Conservation (phyloP, 495 filamentous ascomycete genomes). For the Hyaloscypha finlandica region DNA sequence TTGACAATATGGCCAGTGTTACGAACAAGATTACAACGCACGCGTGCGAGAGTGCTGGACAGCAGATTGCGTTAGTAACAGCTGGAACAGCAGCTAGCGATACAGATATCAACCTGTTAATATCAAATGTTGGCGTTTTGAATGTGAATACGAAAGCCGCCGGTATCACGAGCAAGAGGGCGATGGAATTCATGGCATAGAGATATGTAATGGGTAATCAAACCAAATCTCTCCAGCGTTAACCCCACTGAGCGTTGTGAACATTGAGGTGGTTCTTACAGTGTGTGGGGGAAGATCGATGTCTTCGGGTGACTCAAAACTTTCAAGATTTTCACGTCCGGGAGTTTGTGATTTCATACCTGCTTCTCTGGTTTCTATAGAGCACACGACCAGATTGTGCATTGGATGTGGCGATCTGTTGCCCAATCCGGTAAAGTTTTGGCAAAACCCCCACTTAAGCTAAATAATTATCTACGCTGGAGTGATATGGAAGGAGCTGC, state of each 20-base stretch:
- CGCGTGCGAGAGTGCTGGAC: constrained; percentile 18
- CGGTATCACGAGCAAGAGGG: constrained; percentile 14
- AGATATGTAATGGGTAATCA: neutral
- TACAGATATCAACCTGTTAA: constrained; percentile 16
- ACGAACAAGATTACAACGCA: constrained; percentile 20
- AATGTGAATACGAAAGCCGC: constrained; percentile 23
- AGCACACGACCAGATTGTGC: neutral
- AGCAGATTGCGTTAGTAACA: constrained; percentile 14
- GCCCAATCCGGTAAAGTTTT: neutral
- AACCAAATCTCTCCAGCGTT: neutral
- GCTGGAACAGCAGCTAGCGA: constrained; percentile 14
- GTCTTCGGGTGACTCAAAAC: neutral
- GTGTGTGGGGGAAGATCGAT: neutral
- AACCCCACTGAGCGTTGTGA: neutral
- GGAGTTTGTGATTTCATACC: too few species aligned
- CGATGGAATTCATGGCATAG: neutral
- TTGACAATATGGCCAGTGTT: constrained; percentile 14
- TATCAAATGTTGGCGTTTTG: constrained; percentile 23
- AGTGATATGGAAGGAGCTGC: neutral
- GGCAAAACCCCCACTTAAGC: constrained; percentile 3
- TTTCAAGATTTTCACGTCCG: neutral
- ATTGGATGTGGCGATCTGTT: neutral
- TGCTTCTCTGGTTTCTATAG: neutral
- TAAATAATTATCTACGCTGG: neutral
- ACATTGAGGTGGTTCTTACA: neutral